A percentile compares a stretch with the other conserved stretches of the same genome.
Conservation (phyloP, 1,284 basidiomycete species). For the Mrakiaceae sp. region DNA sequence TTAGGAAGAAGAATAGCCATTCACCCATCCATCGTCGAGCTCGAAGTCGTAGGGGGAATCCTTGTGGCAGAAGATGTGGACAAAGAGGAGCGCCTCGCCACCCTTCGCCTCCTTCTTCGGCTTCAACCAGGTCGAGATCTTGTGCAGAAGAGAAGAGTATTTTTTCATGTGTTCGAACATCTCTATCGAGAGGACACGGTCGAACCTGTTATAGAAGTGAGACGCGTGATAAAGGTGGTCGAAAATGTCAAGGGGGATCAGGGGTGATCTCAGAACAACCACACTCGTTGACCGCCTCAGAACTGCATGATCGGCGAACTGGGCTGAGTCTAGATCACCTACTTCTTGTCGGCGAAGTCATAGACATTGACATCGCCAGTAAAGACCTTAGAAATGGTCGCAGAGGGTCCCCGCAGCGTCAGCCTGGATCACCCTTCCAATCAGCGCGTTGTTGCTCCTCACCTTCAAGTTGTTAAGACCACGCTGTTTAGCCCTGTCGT, state of each 20-base stretch:
- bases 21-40: constrained; percentile 62
- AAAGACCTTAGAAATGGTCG: constrained; percentile 40
- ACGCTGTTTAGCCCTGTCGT: constrained; percentile 43
- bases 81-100: constrained; percentile 48
- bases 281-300: too few species aligned
- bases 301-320: too few species aligned
- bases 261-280: too few species aligned
- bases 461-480: constrained; percentile 51
- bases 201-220: constrained; percentile 43
- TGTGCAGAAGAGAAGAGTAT: constrained; percentile 53
- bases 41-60: constrained; percentile 62
- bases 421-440: too few species aligned
- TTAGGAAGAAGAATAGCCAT: too few species aligned
- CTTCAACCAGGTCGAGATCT: constrained; percentile 58
- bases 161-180: constrained; percentile 78
- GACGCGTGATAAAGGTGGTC: too few species aligned
- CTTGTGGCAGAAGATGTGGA: constrained; percentile 64
- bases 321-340: not conserved
- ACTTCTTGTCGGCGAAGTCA: constrained; percentile 40
- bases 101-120: constrained; percentile 32
- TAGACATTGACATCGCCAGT: constrained; percentile 61
- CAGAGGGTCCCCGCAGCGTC: too few species aligned
- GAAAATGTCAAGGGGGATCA: too few species aligned
- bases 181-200: constrained; percentile 64
- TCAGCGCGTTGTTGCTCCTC: not conserved